Conservation (phyloP, 371 early-diverging fungal species). For the Mucor circinelloides region DNA sequence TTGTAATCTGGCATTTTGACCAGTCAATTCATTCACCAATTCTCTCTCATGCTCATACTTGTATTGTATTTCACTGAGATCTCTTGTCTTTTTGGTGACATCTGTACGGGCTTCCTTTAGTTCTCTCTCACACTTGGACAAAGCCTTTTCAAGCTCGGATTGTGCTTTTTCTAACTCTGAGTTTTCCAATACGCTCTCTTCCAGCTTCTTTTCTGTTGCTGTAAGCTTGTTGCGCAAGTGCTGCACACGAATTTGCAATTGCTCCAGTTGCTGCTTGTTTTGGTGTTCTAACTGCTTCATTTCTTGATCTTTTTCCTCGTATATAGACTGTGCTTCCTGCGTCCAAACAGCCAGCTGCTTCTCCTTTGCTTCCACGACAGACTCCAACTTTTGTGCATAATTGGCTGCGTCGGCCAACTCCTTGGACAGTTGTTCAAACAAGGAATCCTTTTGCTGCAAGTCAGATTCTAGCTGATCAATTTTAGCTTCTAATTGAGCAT, state of each 20-base stretch:
- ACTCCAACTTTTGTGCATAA: not conserved
- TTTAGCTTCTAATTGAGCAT: not conserved
- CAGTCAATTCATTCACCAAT: not conserved
- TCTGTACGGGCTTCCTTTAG: not conserved
- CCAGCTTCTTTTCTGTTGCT: slow-evolving; percentile 5
- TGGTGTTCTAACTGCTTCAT: not conserved
- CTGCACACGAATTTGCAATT: slow-evolving; percentile 4
- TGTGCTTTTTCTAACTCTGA: not conserved
- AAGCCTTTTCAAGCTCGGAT: not conserved
- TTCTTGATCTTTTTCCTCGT: slow-evolving; percentile 4
- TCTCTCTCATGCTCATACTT: not conserved
- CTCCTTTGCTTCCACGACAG: slow-evolving; percentile 2
- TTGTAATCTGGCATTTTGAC: not conserved
- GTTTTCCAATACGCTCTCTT: not conserved
- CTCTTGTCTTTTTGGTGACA: not conserved
- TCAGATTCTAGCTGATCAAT: slow-evolving; percentile 7
- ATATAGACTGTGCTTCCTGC: not conserved
- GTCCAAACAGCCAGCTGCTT: not conserved
- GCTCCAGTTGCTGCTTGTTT: not conserved
- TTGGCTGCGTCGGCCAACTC: not conserved
- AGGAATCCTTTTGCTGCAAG: not conserved
- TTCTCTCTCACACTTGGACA: slow-evolving; percentile 12
- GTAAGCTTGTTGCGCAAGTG: slow-evolving; percentile 1
- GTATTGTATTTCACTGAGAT: not conserved
- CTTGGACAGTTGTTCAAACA: not conserved